A percentile compares a stretch with the other conserved stretches of the same genome.
These are phyloP conservation scores for Kodamaea alishanica DNA, from an alignment of 1,139 yeast genomes.

Conservation along the genomic window DNA sequence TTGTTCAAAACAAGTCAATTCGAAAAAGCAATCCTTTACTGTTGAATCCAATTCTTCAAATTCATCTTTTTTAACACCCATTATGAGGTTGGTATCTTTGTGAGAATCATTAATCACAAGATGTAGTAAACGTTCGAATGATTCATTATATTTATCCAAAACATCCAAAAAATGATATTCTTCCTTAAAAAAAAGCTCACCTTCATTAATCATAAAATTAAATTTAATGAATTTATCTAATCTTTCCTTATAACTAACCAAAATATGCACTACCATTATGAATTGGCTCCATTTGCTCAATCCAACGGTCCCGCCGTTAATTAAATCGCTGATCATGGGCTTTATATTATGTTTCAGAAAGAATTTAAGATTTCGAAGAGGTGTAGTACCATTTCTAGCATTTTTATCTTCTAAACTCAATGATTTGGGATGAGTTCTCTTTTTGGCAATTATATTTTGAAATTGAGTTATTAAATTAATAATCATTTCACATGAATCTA, in stretches of 20 bases:
- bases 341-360: not conserved
- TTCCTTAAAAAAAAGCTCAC: constrained; percentile 12
- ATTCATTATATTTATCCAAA: constrained; percentile 10
- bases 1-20: constrained; percentile 15
- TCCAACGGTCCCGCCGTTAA: constrained; percentile 11
- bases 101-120: constrained; percentile 3
- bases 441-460: constrained; percentile 1
- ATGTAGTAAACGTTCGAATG: constrained; percentile 6
- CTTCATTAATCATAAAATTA: constrained; percentile 3
- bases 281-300: constrained; percentile 8
- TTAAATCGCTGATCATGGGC: constrained; percentile 2
- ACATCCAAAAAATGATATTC: constrained; percentile 15
- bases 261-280: constrained; percentile 3
- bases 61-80: constrained; percentile 9
- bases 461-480: constrained; percentile 3
- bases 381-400: not conserved
- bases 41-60: constrained; percentile 15
- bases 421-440: not conserved
- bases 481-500: constrained; percentile 12
- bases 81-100: constrained; percentile 5
- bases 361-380: constrained; percentile 1
- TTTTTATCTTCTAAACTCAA: not conserved
- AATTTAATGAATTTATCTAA: not conserved
- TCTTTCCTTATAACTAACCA: constrained; percentile 1
- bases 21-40: constrained; percentile 16